phyloP scores from a whole-genome alignment of 208 protist species.

The Phytomonas sp. region DNA sequence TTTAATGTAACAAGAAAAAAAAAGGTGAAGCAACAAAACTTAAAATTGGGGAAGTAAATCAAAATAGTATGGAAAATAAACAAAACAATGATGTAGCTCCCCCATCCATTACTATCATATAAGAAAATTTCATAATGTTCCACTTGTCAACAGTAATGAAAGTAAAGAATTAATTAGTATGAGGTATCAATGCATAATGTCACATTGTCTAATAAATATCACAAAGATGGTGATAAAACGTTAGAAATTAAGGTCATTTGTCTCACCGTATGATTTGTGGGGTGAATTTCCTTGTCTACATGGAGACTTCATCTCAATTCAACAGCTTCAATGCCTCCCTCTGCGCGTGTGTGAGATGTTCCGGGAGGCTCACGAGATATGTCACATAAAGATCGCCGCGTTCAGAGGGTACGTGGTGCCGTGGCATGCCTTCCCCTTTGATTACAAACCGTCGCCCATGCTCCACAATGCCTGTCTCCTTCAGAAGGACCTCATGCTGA shows the following conservation, averaged over 20 bases:
- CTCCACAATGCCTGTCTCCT: constrained; percentile 40
- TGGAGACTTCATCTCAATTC: not conserved
- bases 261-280: not conserved
- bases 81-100: not conserved
- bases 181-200: not conserved
- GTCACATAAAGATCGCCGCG: constrained; percentile 85
- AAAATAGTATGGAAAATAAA: constrained; percentile 10
- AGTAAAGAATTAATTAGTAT: not conserved
- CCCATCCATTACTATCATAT: not conserved
- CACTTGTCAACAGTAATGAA: not conserved
- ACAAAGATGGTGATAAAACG: not conserved
- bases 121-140: not conserved
- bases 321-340: constrained; percentile 18
- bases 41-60: constrained; percentile 10
- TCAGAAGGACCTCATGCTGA: constrained; percentile 33
- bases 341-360: constrained; percentile 36
- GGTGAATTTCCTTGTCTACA: not conserved
- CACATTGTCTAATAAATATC: not conserved
- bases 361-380: constrained; percentile 74
- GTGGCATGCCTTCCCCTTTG: constrained; percentile 88
- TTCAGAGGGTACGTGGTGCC: constrained; percentile 76
- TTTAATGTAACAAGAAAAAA: constrained; percentile 4
- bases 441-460: constrained; percentile 56
- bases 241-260: not conserved
- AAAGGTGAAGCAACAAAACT: constrained; percentile 3